phyloP scores from a whole-genome alignment of 2,329 filamentous ascomycete species.

The Massarina eburnea region DNA sequence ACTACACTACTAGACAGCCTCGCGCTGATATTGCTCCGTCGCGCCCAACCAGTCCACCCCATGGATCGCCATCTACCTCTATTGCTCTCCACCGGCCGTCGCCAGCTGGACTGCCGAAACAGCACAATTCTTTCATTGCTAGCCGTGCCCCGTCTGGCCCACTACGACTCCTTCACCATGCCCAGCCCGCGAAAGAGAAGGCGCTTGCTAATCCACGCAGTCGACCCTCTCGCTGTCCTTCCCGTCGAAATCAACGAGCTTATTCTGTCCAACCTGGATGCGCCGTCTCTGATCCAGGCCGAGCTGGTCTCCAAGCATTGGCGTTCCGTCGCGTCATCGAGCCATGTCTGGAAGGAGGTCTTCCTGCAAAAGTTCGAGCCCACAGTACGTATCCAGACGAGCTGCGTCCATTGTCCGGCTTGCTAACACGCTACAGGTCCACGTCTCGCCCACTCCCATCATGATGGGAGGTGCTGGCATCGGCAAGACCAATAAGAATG shows the following conservation, averaged over 20 bases:
- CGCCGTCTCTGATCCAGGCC: conserved; percentile 55
- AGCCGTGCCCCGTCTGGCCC: too few relatives aligned
- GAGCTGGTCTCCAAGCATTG: conserved; percentile 61
- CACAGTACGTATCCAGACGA: conserved; percentile 37
- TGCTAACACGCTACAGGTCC: conserved; percentile 7
- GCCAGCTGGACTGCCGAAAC: too few relatives aligned
- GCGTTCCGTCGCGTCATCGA: conserved; percentile 57
- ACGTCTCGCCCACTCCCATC: conserved; percentile 49
- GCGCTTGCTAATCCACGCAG: conserved; percentile 8
- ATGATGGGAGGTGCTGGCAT: conserved; percentile 56
- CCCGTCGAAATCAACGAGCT: conserved; percentile 62
- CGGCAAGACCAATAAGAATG: conserved; percentile 48
- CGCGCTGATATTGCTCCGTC: too few relatives aligned
- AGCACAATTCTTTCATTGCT: too few relatives aligned
- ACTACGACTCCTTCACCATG: background rate
- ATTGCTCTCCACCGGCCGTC: too few relatives aligned
- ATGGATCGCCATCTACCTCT: too few relatives aligned
- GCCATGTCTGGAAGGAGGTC: conserved; percentile 64
- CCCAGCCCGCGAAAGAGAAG: background rate
- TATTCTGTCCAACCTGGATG: conserved; percentile 63
- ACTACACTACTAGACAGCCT: too few relatives aligned
- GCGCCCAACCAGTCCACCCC: too few relatives aligned
- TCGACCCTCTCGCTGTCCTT: conserved; percentile 57
- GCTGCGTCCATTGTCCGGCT: too few relatives aligned
- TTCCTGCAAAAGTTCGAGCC: conserved; percentile 59